Percentiles rank a stretch among this genome's conserved stretches.
These are phyloP conservation scores for Psilocybe azurescens DNA, from an alignment of 768 basidiomycete genomes.

Conservation along the genomic window DNA sequence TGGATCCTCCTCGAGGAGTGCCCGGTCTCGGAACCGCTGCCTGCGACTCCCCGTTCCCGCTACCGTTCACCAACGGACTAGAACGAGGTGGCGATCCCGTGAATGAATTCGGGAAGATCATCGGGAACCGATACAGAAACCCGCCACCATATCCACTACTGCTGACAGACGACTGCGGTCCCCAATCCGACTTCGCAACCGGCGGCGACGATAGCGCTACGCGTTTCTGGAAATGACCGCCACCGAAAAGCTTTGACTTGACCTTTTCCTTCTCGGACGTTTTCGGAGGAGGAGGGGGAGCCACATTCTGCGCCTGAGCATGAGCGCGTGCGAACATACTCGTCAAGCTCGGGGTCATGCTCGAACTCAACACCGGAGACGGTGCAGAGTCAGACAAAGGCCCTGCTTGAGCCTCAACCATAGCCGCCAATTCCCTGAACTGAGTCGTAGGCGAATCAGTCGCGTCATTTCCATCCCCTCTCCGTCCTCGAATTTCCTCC, in stretches of 20 bases:
- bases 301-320: constrained; percentile 9
- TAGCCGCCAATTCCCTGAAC: constrained; percentile 13
- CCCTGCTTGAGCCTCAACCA: not conserved
- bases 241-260: not conserved
- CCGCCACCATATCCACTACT: constrained; percentile 7
- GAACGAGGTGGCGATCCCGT: constrained; percentile 20
- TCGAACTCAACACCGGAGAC: constrained; percentile 2
- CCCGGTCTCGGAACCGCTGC: constrained; percentile 9
- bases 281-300: not conserved
- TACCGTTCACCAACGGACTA: not conserved
- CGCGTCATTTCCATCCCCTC: constrained; percentile 7
- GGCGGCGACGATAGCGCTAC: constrained; percentile 17
- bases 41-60: not conserved
- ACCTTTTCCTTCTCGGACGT: constrained; percentile 1
- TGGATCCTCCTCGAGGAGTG: constrained; percentile 21
- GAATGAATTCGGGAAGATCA: constrained; percentile 22
- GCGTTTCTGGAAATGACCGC: constrained; percentile 16
- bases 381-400: not conserved
- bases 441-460: constrained; percentile 12
- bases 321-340: constrained; percentile 13
- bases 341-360: constrained; percentile 13
- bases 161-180: constrained; percentile 4
- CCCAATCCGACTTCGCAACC: constrained; percentile 14
- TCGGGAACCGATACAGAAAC: constrained; percentile 21
- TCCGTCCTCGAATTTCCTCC: constrained; percentile 18